Base-by-base conservation (phyloP, 768 basidiomycete species). In the Clitopilus hobsonii region DNA sequence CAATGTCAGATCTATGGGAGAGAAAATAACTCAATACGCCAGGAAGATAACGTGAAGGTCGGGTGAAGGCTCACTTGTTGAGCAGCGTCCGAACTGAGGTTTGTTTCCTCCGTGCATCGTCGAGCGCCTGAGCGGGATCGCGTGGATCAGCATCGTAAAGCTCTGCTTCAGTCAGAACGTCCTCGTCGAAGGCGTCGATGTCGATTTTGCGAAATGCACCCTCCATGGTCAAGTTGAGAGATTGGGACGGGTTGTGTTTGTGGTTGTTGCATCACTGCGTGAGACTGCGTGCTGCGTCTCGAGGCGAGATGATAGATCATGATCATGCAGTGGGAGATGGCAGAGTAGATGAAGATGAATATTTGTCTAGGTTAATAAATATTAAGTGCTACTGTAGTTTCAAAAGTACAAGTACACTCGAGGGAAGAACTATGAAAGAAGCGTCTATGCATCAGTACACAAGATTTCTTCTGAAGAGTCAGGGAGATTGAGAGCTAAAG, bases 161-260 rank as follows among this genome's bases (percentile, higher is more conserved):
- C 60, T 96, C 94, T 14, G 82, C 82, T 56, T 94, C 90, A 45
- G 86, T 81, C 6, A 98, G 72, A 22, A 85, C 81, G 63, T 98
- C 96, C 69, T 98, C 96, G 67, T 98, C 96, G 73, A 85, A 92
- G 36, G 75, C 79, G 74, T 98, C 96, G 65, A 98, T 88, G 74
- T 98, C 89, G 72, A 97, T 93, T 72, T 94, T 95, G 63, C 95
- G 80, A 71, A 94, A 97, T 52, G 85, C 83, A 57, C 67, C 67
- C 49, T 79, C 77, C 74, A 77, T 78, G 49, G 25, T 51, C 22
- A 5, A 23, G 41, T 45, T 23, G 41, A 45, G 41, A 45, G 41
- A 45, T 45, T 18, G 41, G 2, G 22, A 16, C 2, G 22, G 41
- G 41, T 18, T 45, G 8, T 45, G 22, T 45, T 45, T 45, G 41